Base-by-base conservation (phyloP, 805 yeast species). In the Blastobotrys terrestris region DNA sequence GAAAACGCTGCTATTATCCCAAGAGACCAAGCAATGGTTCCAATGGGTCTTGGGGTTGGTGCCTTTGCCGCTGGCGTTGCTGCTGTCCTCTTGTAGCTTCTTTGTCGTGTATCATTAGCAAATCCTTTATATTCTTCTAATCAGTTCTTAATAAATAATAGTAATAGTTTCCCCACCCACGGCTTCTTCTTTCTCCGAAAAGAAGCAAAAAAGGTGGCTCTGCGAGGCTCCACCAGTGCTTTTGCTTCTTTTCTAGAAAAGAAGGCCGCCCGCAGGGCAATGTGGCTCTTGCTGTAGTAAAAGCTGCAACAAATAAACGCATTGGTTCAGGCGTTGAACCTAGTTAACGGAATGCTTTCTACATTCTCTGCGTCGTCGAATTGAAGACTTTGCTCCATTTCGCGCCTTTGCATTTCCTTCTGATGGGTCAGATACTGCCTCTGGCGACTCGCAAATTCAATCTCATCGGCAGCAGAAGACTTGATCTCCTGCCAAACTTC, bases 391-490 rank as follows among this genome's bases (percentile, higher is more conserved):
- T 39, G 31, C 44, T 47, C 44, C 16, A 47, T 39, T 35, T 47
- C 42, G n/a, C 49, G 18, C 35, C 44, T 31, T 31, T 39, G 44
- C 19, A 39, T 18, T 35, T 47, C 49, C 16, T 22, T 18, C 14
- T 35, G 49, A 3, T 16, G 43, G 22, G 39, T n/a, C 44, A 35
- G n/a, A 21, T 47, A 39, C 44, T 5, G 21, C 13, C 31, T 20
- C 44, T 47, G 49, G 8, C 16, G 35, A 15, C 50, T 49, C 14
- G 45, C 19, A 13, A 43, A 44, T 16, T 31, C 31, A 13, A 44
- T 48, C 49, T 72, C 75, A n/a, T 64, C 58, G 41, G 63, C 63
- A 15, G 72, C 73, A 11, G 63, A 63, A 31, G 55, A 55, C 49
- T 62, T 65, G 31, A 71, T 67, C 42, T 58, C 55, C 7, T 53